Evolutionary conservation across 2,329 filamentous ascomycete genomes (phyloP), one percentile per base, ranked within the genome.

Genomic region (Botryosphaeria dothidea): DNA sequence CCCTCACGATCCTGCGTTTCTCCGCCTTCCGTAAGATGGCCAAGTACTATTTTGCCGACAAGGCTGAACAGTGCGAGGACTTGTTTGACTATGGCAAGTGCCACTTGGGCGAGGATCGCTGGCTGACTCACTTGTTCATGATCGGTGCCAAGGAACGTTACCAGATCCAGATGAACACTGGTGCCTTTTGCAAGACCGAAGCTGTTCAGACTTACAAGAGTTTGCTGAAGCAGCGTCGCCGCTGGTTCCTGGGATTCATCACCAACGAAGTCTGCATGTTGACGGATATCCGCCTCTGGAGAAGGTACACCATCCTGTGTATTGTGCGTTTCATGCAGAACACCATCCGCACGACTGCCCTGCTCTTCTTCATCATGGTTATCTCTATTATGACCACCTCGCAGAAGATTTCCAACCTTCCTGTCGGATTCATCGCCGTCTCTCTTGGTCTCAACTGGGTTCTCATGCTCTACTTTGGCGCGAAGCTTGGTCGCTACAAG

Each of bases 221-320:
- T 71, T 85, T 99, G 52, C 84, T 97, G 75, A 97, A 98, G 83
- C 95, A 99, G 81, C 89, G 95, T 66, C 90, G 94, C 64, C 87
- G 95, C 74, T 99, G 95, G 95, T 98, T 98, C 77, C 84, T 98
- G 48, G 94, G 94, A 31, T 97, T 97, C 78, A 93, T 98, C 80
- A 97, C 94, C 17, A 99, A 99, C 77, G 94, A 98, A 77, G 94
- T 93, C 7, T 97, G 93, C 80, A 97, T 98, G 95, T 83, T 99
- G 80, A 98, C 95, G 1, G 94, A 98, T 78, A 88, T 91, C 78
- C 88, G 95, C 66, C 84, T 98, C 29, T 98, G 94, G 94, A 91
- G 86, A 76, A 87, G 92, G 60, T 98, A 98, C 77, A 93, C 95
- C 0, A 84, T 97, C 61, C 84, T 99, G 48, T 89, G 93, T 58